Percentiles rank a stretch among this genome's conserved stretches.
phyloP scores from a whole-genome alignment of 2,329 filamentous ascomycete genomes.

The Raffaelea arxii region DNA sequence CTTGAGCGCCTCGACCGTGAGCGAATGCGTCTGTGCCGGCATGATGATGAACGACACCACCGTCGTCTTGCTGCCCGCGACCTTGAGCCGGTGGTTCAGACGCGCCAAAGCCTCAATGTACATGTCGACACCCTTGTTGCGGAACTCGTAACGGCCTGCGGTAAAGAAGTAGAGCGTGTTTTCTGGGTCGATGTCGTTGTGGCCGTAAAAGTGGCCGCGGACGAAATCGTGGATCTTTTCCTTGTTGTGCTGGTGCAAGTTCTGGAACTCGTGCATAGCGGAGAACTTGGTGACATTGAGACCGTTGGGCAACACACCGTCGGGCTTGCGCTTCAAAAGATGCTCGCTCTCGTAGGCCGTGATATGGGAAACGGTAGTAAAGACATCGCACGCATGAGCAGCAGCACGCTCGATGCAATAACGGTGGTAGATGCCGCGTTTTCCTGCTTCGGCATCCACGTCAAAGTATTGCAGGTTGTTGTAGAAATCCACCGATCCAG shows the following conservation, averaged over 20 bases:
- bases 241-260: constrained; percentile 91
- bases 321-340: constrained; percentile 91
- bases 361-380: constrained; percentile 97
- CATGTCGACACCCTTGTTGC: constrained; percentile 99
- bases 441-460: constrained; percentile 91
- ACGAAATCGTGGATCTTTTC: constrained; percentile 98
- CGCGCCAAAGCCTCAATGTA: constrained; percentile 95
- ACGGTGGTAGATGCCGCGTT: constrained; percentile 95
- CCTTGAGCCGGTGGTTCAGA: constrained; percentile 87
- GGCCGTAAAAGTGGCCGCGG: constrained; percentile 94
- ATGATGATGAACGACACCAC: constrained; percentile 98
- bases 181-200: constrained; percentile 93
- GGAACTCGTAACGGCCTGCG: constrained; percentile 90
- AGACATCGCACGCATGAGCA: constrained; percentile 87
- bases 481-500: constrained; percentile 97
- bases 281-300: constrained; percentile 98
- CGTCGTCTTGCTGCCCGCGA: constrained; percentile 75
- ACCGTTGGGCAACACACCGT: constrained; percentile 91
- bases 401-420: constrained; percentile 97
- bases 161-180: constrained; percentile 98
- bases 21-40: constrained; percentile 89
- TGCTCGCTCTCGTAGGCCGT: constrained; percentile 98
- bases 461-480: constrained; percentile 98
- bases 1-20: constrained; percentile 92
- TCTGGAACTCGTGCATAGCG: constrained; percentile 97